Evolutionary conservation across 2,329 filamentous ascomycete genomes (phyloP), one percentile per base, ranked within the genome.

Genomic region (Venturia pyrina): DNA sequence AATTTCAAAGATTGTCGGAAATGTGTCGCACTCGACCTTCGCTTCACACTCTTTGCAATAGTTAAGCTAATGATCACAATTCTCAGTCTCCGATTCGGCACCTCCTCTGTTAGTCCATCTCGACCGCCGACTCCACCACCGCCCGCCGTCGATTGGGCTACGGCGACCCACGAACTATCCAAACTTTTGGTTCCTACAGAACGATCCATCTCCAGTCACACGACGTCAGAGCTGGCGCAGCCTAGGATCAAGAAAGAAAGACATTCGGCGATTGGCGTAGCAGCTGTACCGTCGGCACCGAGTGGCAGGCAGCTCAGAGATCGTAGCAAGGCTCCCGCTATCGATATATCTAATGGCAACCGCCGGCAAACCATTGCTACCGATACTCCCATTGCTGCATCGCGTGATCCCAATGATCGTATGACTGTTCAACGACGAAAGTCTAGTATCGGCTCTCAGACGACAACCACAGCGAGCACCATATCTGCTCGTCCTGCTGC

Each of bases 91-190:
- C 28, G 28, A 8, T 59, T 59, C 32, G 32, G 50, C 5, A 57
- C 50, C 11, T 57, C 53, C 11, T 70, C 76, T 44, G 70, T 74
- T 37, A 73, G 73, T 69, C 74, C 75, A 62, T 74, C 79, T 32
- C 76, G 75, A 66, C 77, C 75, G 21, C 81, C 85, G 2, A 85
- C 87, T 3, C 88, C 89, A 0, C 90, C 90, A 10, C 85, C 89
- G 0, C 91, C 93, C 2, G 89, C 93, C 57, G 88, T 98, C 0
- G 84, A 90, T 56, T 98, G 93, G 95, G 85, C 88, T 0, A 84
- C 89, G 37, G 92, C 93, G n/a, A 85, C 90, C 0, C 85, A 91
- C 70, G 92, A 96, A 73, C 79, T 98, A 15, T 90, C 87, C 71
- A 92, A 90, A 73, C 75, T 96, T 5, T 83, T 98, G 28, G 89